phyloP scores from a whole-genome alignment of 202 grass and related monocot species.

The Zoysia matrella region DNA sequence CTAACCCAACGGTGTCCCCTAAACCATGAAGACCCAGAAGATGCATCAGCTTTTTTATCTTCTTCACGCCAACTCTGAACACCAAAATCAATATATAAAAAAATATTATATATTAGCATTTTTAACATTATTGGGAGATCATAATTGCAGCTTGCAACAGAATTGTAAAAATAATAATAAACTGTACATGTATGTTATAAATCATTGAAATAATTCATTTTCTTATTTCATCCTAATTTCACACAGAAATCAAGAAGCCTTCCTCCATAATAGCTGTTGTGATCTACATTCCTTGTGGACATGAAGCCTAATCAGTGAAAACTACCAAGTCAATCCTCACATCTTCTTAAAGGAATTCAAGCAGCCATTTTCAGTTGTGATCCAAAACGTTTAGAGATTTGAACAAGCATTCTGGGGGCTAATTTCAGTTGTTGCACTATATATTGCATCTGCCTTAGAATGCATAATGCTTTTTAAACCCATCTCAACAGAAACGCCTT shows the following conservation, averaged over 20 bases:
- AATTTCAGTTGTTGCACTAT: neutral
- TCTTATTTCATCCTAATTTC: conserved; percentile 10
- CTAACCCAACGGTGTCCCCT: conserved; percentile 79
- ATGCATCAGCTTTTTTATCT: conserved; percentile 55
- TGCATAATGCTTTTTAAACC: neutral
- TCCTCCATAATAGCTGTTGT: neutral
- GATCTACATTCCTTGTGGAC: conserved; percentile 2
- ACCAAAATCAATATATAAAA: conserved; percentile 31
- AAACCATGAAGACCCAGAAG: conserved; percentile 75
- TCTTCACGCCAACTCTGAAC: conserved; percentile 84
- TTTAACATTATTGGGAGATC: conserved; percentile 16
- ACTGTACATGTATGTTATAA: neutral
- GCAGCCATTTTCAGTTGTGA: neutral
- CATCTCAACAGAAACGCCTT: neutral
- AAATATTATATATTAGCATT: conserved; percentile 12
- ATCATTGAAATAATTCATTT: neutral
- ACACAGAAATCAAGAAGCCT: neutral
- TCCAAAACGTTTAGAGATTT: conserved; percentile 25
- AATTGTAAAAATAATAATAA: neutral
- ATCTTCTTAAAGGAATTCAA: conserved; percentile 11
- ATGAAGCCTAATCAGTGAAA: conserved; percentile 11
- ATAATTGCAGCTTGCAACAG: conserved; percentile 6
- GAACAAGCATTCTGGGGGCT: neutral
- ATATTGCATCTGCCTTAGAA: neutral
- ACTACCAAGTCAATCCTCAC: neutral